phyloP scores from a whole-genome alignment of 2,329 filamentous ascomycete species.

The Colletotrichum limetticola region DNA sequence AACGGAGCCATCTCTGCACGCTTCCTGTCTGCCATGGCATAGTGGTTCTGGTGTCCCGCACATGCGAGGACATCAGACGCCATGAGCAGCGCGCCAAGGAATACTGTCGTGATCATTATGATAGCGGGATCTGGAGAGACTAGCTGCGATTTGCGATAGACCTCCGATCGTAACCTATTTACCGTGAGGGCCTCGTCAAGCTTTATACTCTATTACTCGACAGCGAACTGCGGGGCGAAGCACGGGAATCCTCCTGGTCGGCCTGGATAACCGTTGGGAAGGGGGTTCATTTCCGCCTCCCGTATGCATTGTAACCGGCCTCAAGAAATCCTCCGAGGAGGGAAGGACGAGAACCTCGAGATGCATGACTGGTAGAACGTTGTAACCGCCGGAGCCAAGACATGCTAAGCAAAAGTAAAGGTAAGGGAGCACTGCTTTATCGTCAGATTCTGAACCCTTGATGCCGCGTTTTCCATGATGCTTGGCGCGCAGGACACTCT shows the following conservation, averaged over 20 bases:
- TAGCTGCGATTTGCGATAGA: neutral
- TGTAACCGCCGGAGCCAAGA: conserved; percentile 3
- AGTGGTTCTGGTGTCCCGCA: conserved; percentile 21
- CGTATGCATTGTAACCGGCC: neutral
- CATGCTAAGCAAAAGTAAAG: conserved; percentile 12
- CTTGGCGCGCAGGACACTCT: conserved; percentile 11
- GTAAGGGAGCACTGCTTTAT: neutral
- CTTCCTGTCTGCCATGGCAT: conserved; percentile 1
- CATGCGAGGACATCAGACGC: conserved; percentile 11
- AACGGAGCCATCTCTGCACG: neutral
- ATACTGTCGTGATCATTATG: neutral
- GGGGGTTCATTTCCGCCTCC: neutral
- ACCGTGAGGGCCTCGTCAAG: neutral
- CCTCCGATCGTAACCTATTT: neutral
- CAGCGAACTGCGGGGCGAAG: neutral
- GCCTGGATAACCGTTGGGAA: neutral
- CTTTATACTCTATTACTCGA: neutral
- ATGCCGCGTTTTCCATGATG: neutral
- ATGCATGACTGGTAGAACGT: neutral
- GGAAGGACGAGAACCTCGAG: neutral
- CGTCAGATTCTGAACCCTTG: conserved; percentile 16
- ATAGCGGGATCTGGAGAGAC: neutral
- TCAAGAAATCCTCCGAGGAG: neutral
- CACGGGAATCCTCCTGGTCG: neutral
- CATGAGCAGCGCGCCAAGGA: neutral